Evolutionary conservation across 345 rosid species (phyloP), one percentile per base, ranked within the genome.

Genomic region (Corchorus olitorius): DNA sequence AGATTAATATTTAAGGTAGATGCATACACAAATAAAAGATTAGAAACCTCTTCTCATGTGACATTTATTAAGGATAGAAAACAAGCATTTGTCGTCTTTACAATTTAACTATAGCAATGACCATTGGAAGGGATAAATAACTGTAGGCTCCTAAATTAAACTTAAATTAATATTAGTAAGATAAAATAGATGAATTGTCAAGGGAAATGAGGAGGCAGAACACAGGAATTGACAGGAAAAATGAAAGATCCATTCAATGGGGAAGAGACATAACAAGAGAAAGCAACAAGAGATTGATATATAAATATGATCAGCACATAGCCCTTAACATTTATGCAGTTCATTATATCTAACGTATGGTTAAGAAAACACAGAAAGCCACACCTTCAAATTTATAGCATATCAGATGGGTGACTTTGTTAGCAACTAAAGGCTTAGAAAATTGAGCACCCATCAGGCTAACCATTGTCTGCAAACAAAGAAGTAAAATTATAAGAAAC

Each of bases 361-460:
- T 7, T 16, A 63, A 10, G 37, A 17, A 56, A 71, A 72, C 7
- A 54, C 64, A 16, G 15, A 84, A 76, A 70, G 77, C 0, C 81
- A 35, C 78, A 93, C 98, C 98, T 84, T 97, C 98, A 86, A 92
- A 91, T 85, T 97, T 92, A 79, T 97, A 97, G 87, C 97, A 94
- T 68, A 97, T 82, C 73, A 97, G 94, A 89, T 97, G 98, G 4
- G 99, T 94, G 17, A 91, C 91, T 82, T 86, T 89, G 86, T 85
- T 91, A 19, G 98, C 99, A 61, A 89, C 93, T 83, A 97, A 76
- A 0, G 98, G 97, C 84, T 94, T 97, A 7, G 94, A 94, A 87
- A 94, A 94, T 49, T 87, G 88, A 17, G 92, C 97, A 46, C 99
- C 98, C 97, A 97, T 94, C 86, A 97, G 79, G 70, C 83, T 74